Evolutionary conservation across 352 stramenopile species (phyloP), one percentile per base, ranked within the genome.

Genomic region (Blastocystis sp.): DNA sequence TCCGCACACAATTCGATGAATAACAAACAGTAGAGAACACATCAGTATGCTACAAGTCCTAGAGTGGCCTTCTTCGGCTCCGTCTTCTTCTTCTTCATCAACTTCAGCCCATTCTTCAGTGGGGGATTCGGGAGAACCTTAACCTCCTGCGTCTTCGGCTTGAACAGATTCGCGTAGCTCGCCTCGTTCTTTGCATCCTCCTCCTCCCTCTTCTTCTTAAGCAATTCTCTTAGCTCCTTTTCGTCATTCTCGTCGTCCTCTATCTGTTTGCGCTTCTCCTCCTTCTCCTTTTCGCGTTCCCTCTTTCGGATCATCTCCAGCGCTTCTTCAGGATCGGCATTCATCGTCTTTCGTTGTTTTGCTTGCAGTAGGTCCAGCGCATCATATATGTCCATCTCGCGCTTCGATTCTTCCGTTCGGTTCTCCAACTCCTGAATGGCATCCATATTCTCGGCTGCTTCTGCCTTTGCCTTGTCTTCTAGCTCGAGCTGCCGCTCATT

Each of bases 381-480:
- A 89, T 99, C 97, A 66, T 98, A 92, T 87, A 98, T 97, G 76
- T 98, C 95, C 96, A 99, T 98, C 92, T 99, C 97, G 48, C 95
- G 92, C 91, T 99, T 98, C 76, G 94, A 98, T 89, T 98, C 96
- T 19, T 98, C 91, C 45, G 97, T 98, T 66, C 96, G 92, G 93
- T 98, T 98, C 90, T 99, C 97, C 60, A 99, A 92, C 59, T 94
- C 94, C 90, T 98, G 98, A 95, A 99, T 98, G 6, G 94, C 91
- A 91, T 98, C 95, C 14, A 93, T 93, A 70, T 96, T 95, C 91
- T 98, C 95, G 88, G 98, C 95, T 43, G 97, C 94, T 65, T 95
- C 92, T 71, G 92, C 89, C 54, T 93, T 91, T 87, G 91, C 92
- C 48, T 89, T 91, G 70, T 93, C 91, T n/a, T 91, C 90, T 63